phyloP scores from a whole-genome alignment of 805 yeast genomes.

The Schwanniomyces pseudopolymorphus region DNA sequence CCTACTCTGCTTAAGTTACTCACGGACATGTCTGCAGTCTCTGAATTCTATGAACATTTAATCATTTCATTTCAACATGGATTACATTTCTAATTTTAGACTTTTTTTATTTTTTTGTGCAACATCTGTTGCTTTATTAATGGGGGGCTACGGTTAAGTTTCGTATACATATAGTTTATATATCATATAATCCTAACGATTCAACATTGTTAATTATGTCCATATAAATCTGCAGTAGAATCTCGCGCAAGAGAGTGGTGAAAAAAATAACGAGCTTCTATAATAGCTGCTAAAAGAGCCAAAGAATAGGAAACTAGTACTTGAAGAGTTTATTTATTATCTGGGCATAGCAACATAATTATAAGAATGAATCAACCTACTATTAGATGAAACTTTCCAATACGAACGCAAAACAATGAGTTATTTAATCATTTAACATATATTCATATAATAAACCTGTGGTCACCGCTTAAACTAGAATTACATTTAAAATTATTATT shows the following conservation, averaged over 20 bases:
- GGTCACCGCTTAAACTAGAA: too few relatives aligned
- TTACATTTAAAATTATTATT: too few relatives aligned
- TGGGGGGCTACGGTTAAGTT: slow-evolving; percentile 5
- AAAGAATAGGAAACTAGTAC: too few relatives aligned
- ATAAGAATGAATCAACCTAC: too few relatives aligned
- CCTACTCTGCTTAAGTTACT: slow-evolving; percentile 33
- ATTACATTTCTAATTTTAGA: slow-evolving; percentile 6
- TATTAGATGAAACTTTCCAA: too few relatives aligned
- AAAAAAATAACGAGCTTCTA: too few relatives aligned
- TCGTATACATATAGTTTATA: slow-evolving; percentile 5
- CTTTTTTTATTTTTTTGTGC: slow-evolving; percentile 6
- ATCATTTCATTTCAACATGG: slow-evolving; percentile 24
- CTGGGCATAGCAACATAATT: too few relatives aligned
- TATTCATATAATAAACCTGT: too few relatives aligned
- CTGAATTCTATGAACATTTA: slow-evolving; percentile 1
- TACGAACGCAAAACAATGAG: too few relatives aligned
- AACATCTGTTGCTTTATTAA: slow-evolving; percentile 1
- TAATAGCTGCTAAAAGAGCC: too few relatives aligned
- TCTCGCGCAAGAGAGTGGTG: not conserved
- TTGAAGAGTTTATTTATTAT: too few relatives aligned
- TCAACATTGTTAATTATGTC: slow-evolving; percentile 11
- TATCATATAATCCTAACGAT: slow-evolving; percentile 7
- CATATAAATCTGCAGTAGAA: not conserved
- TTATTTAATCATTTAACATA: too few relatives aligned
- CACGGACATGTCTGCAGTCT: slow-evolving; percentile 1